These are phyloP conservation scores for Pisolithus marmoratus DNA, from an alignment of 768 basidiomycete genomes.

Conservation along the genomic window DNA sequence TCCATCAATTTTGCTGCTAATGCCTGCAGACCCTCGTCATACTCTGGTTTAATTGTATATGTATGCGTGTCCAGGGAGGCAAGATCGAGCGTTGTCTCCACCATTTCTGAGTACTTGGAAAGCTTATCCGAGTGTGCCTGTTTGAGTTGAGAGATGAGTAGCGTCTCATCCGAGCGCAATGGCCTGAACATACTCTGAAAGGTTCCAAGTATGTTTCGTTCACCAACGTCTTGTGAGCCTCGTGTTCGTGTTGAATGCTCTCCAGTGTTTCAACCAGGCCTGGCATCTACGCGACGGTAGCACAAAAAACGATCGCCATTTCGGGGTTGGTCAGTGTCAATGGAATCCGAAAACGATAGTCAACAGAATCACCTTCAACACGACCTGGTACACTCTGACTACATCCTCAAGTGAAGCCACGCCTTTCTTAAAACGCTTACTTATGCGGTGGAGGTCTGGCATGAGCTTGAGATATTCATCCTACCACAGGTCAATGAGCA, in stretches of 20 bases:
- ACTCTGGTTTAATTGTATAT: constrained; percentile 89
- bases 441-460: constrained; percentile 90
- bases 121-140: constrained; percentile 63
- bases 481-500: constrained; percentile 32
- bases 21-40: constrained; percentile 68
- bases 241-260: constrained; percentile 37
- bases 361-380: constrained; percentile 54
- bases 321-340: too few species aligned
- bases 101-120: constrained; percentile 85
- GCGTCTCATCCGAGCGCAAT: background rate
- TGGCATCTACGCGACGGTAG: constrained; percentile 49
- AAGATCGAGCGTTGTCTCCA: constrained; percentile 92
- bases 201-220: constrained; percentile 60
- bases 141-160: background rate
- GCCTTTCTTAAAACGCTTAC: constrained; percentile 85
- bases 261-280: constrained; percentile 67
- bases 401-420: constrained; percentile 89
- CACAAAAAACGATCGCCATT: too few species aligned
- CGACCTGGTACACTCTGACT: constrained; percentile 91
- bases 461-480: constrained; percentile 84
- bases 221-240: constrained; percentile 50
- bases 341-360: background rate
- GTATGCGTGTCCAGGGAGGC: constrained; percentile 80
- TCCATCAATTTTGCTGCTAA: constrained; percentile 63
- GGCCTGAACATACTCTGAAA: constrained; percentile 44